phyloP scores from a whole-genome alignment of 306 rosid genomes.

The Cucurbita argyrosperma region DNA sequence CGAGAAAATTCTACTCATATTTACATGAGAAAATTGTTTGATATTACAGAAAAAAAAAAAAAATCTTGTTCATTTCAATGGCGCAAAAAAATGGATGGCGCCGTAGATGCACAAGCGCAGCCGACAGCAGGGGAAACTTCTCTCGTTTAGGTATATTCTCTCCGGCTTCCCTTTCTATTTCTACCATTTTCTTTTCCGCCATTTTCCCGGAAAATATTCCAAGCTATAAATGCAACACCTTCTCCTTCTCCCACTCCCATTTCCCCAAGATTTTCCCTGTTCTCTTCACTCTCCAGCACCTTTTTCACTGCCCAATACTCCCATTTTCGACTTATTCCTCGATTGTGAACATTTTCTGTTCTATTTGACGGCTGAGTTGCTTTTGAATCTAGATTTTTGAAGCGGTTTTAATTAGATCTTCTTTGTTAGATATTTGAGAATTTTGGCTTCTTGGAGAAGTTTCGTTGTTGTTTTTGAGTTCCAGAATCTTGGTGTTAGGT shows the following conservation, averaged over 20 bases:
- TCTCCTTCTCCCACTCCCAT: background rate
- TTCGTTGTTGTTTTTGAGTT: background rate
- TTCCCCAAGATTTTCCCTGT: background rate
- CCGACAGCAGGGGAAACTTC: background rate
- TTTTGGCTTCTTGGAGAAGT: background rate
- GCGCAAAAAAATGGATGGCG: background rate
- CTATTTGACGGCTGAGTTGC: background rate
- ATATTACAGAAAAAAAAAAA: too few species aligned
- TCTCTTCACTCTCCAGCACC: background rate
- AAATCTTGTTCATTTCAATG: background rate
- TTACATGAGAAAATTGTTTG: too few species aligned
- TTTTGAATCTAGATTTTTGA: background rate
- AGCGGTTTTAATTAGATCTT: background rate
- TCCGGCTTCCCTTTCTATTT: background rate
- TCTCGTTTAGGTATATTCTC: background rate
- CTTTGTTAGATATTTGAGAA: background rate
- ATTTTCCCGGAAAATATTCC: background rate
- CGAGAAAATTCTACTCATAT: too few species aligned
- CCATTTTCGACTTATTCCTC: background rate
- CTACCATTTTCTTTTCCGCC: background rate
- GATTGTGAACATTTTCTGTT: background rate
- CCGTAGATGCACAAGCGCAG: background rate
- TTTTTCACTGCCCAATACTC: background rate
- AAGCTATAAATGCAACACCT: background rate
- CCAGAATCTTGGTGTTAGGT: background rate